Evolutionary conservation across 495 filamentous ascomycete genomes (phyloP), one percentile per base, ranked within the genome.

Genomic region (Bathelium albidoporum): DNA sequence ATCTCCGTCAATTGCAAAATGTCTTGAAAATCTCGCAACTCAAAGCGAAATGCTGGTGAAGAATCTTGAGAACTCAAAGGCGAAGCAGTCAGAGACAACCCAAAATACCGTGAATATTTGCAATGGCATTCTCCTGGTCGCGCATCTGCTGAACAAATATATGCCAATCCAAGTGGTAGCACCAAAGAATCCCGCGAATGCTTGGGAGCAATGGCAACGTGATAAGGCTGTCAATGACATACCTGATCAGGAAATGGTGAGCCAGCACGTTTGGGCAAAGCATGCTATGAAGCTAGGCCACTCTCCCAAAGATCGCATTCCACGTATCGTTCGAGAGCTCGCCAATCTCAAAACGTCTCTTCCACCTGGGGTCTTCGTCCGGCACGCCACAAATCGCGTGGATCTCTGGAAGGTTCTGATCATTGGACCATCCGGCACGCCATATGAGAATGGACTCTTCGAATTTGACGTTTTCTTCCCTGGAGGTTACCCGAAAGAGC

Each of bases 381-480:
- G 79, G 24, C 74, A 83, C 60, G 80, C 78, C n/a, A 73, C 76
- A 22, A 77, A 74, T 2, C 74, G 84, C 0, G 74, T 79, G 1
- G 84, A 86, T 68, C 66, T 82, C 18, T 77, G 86, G 71, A 85
- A 84, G 67, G 69, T 79, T 20, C 61, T 87, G 63, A 85, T 87
- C 22, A 69, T 82, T 10, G 85, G 84, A 0, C 81, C 83, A 1
- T 67, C 65, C 10, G 76, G 71, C 11, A 85, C 85, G 5, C 85
- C 85, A 14, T 87, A 87, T 75, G 81, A 84, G 65, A 71, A 81
- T 43, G 85, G 83, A 0, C 65, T 85, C 11, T 87, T 85, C 69
- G 84, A 84, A 60, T 86, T 87, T 62, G 82, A 86, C 66, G 62
- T 87, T 52, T 78, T 75, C 59, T 80, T 78, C 62, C 67, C 65